These are phyloP conservation scores for Globisporangium emineosum DNA, from an alignment of 352 stramenopile genomes.

Conservation along the genomic window DNA sequence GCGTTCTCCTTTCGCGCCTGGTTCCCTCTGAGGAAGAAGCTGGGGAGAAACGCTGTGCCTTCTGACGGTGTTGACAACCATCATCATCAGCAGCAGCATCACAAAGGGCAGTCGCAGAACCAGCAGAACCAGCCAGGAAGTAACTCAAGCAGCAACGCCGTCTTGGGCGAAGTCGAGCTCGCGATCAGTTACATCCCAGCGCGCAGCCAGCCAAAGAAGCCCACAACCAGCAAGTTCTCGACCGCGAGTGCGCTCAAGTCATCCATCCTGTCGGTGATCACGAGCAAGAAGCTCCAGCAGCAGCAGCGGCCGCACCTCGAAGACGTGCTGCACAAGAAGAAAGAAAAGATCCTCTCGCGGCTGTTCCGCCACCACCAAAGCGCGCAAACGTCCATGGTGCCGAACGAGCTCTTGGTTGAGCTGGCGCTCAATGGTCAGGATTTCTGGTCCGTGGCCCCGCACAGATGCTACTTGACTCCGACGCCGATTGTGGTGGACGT, in stretches of 20 bases:
- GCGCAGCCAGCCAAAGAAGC: not conserved
- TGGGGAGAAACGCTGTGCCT: not conserved
- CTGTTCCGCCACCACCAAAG: conserved; percentile 39
- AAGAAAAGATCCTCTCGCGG: conserved; percentile 45
- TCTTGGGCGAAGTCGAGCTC: conserved; percentile 52
- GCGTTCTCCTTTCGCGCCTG: conserved; percentile 46
- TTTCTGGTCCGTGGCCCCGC: conserved; percentile 46
- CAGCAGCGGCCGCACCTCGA: conserved; percentile 12
- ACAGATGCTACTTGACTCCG: conserved; percentile 30
- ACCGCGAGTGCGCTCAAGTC: conserved; percentile 30
- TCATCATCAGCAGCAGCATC: conserved; percentile 8
- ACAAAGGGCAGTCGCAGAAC: conserved; percentile 1
- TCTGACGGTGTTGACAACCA: conserved; percentile 9
- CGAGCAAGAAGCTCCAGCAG: conserved; percentile 26
- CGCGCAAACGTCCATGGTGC: conserved; percentile 27
- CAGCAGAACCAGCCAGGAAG: conserved; percentile 5
- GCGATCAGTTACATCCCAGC: conserved; percentile 40
- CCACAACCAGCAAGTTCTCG: conserved; percentile 13
- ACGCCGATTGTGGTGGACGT: conserved; percentile 36
- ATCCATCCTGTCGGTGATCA: conserved; percentile 51
- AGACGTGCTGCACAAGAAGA: conserved; percentile 24
- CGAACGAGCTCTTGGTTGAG: conserved; percentile 51
- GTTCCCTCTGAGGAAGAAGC: conserved; percentile 43
- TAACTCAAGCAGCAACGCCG: conserved; percentile 13
- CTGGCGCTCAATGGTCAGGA: conserved; percentile 67